These are phyloP conservation scores for Thozetella sp. DNA, from an alignment of 495 filamentous ascomycete genomes.

Conservation along the genomic window DNA sequence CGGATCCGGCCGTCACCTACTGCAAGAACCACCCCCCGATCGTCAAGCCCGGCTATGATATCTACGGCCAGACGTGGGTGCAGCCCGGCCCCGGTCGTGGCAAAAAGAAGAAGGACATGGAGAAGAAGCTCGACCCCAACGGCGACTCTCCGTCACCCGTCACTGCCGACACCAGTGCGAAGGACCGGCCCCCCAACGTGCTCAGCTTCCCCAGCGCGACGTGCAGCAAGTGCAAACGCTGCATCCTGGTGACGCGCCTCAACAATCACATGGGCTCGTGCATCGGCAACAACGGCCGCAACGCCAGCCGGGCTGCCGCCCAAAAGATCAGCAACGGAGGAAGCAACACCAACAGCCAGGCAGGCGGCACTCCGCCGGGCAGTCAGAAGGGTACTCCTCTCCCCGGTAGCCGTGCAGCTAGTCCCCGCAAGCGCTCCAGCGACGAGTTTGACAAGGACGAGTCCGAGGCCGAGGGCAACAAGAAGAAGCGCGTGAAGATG, in stretches of 20 bases:
- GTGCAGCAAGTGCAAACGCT: conserved; percentile 55
- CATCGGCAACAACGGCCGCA: conserved; percentile 73
- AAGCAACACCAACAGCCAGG: conserved; percentile 45
- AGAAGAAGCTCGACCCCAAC: conserved; percentile 55
- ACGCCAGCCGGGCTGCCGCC: conserved; percentile 60
- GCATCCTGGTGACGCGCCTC: conserved; percentile 51
- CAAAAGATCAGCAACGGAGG: conserved; percentile 56
- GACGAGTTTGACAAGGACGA: conserved; percentile 51
- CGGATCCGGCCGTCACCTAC: conserved; percentile 67
- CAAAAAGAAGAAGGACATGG: conserved; percentile 62
- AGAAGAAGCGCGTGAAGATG: conserved; percentile 44
- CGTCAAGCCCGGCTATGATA: conserved; percentile 73
- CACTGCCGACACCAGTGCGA: conserved; percentile 46
- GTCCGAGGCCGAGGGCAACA: conserved; percentile 50
- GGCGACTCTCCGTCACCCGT: conserved; percentile 44
- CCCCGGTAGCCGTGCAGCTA: conserved; percentile 44
- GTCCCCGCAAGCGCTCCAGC: conserved; percentile 53
- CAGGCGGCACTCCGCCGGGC: conserved; percentile 55
- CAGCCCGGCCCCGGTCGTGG: conserved; percentile 52
- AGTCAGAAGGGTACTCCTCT: conserved; percentile 62
- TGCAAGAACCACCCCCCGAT: conserved; percentile 78
- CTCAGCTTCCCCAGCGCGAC: conserved; percentile 65
- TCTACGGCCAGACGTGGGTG: conserved; percentile 77
- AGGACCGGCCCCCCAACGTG: conserved; percentile 50
- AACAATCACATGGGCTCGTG: conserved; percentile 84